Percentiles rank a stretch among this genome's conserved stretches.
These are phyloP conservation scores for Talaromyces sp. DNA, from an alignment of 2,329 filamentous ascomycete genomes.

Conservation along the genomic window DNA sequence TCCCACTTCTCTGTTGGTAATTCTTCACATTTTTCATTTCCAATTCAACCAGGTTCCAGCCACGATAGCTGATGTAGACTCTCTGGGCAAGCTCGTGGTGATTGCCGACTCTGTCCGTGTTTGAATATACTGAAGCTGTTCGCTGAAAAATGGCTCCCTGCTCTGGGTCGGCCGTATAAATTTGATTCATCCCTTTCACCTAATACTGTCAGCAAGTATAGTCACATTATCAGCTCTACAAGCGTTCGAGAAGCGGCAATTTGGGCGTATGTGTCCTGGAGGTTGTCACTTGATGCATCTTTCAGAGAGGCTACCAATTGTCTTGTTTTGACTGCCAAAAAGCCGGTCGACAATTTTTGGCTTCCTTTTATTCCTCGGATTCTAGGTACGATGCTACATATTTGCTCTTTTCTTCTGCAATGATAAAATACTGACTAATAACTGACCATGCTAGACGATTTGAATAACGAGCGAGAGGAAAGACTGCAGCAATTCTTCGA, in stretches of 20 bases:
- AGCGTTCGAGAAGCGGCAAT: not conserved
- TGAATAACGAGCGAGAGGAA: not conserved
- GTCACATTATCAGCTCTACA: not conserved
- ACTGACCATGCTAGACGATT: not conserved
- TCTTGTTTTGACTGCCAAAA: not conserved
- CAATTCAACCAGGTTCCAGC: slow-evolving; percentile 36
- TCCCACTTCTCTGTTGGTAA: slow-evolving; percentile 33
- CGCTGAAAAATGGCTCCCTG: not conserved
- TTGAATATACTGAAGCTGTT: slow-evolving; percentile 20
- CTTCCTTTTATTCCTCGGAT: not conserved
- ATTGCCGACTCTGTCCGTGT: slow-evolving; percentile 43
- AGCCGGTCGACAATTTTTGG: not conserved
- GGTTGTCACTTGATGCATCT: not conserved
- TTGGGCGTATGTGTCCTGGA: not conserved
- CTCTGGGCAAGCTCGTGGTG: slow-evolving; percentile 40
- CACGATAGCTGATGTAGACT: slow-evolving; percentile 31
- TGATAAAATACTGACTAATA: not conserved
- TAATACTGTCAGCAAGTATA: not conserved
- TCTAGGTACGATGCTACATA: not conserved
- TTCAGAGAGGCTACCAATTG: not conserved
- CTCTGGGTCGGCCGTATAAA: not conserved
- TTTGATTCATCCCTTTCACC: not conserved
- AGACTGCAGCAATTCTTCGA: not conserved
- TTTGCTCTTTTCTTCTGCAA: not conserved
- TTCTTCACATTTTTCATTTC: slow-evolving; percentile 45